A percentile compares a stretch with the other conserved stretches of the same genome.
These are phyloP conservation scores for Zoysia matrella DNA, from an alignment of 202 grass and related monocot genomes.

Conservation along the genomic window DNA sequence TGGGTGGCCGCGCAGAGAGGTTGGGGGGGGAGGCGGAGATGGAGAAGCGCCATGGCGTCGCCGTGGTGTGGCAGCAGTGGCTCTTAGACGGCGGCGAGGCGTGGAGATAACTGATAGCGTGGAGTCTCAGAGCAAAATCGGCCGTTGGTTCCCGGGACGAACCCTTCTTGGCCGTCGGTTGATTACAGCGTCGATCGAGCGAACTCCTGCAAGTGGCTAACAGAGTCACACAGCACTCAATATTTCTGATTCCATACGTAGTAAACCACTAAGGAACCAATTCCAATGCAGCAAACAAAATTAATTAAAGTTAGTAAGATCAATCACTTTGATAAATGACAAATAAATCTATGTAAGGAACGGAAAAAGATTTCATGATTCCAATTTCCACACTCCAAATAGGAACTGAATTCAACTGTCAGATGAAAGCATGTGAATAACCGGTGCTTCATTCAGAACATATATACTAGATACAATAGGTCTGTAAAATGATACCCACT, in stretches of 20 bases:
- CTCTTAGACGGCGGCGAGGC: not conserved
- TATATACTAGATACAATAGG: not conserved
- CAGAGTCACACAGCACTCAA: not conserved
- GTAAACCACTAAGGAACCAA: too few relatives aligned
- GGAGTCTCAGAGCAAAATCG: not conserved
- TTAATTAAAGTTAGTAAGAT: too few relatives aligned
- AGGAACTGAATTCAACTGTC: not conserved
- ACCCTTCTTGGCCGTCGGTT: not conserved
- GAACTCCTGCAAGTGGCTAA: not conserved
- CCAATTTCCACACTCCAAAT: too few relatives aligned
- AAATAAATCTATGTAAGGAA: too few relatives aligned
- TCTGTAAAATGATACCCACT: not conserved
- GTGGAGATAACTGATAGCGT: constrained; percentile 36
- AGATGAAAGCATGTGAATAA: not conserved
- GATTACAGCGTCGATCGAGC: not conserved
- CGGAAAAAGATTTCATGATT: too few relatives aligned
- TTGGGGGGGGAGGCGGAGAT: constrained; percentile 18
- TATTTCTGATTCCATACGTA: too few relatives aligned
- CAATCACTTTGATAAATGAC: too few relatives aligned
- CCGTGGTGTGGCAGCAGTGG: constrained; percentile 11
- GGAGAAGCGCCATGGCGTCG: constrained; percentile 47
- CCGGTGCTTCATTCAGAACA: not conserved
- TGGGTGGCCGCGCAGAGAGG: constrained; percentile 13
- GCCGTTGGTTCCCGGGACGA: constrained; percentile 14
- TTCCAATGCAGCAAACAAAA: too few relatives aligned